A percentile compares a stretch with the other conserved stretches of the same genome.
Evolutionary conservation across 2,329 filamentous ascomycete genomes (phyloP).

Genomic region (Apiospora sp.): DNA sequence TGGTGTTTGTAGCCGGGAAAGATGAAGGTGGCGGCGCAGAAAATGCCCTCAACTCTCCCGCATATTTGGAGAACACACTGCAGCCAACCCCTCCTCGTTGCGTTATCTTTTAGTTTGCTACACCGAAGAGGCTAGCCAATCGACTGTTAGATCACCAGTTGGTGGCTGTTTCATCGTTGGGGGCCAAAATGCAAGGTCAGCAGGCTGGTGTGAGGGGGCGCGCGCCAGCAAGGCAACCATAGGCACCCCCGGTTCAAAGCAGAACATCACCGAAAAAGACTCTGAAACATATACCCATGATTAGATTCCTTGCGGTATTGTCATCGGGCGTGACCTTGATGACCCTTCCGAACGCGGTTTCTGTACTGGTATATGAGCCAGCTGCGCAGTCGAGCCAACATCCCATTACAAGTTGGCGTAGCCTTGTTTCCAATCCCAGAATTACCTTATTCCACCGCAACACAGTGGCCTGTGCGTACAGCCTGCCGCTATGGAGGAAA

Average conservation of each 20-base stretch:
- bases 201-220: not conserved
- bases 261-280: rapidly evolving
- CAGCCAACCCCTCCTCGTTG: not conserved
- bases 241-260: not conserved
- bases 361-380: too few relatives aligned
- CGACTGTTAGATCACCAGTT: not conserved
- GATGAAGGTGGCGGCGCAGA: not conserved
- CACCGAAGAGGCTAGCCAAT: not conserved
- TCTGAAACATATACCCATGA: not conserved
- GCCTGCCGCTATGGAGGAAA: not conserved
- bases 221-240: not conserved
- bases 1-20: not conserved
- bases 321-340: too few relatives aligned
- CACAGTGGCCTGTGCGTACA: too few relatives aligned
- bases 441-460: too few relatives aligned
- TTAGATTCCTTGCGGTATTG: not conserved
- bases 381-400: too few relatives aligned
- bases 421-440: too few relatives aligned
- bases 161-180: not conserved
- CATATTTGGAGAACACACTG: not conserved
- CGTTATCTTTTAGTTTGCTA: too few relatives aligned
- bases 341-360: too few relatives aligned
- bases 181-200: not conserved
- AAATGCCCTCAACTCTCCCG: not conserved
- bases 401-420: too few relatives aligned